A percentile compares a stretch with the other conserved stretches of the same genome.
These are phyloP conservation scores for Fagopyrum esculentum DNA, from an alignment of 148 eudicot species.

Conservation along the genomic window DNA sequence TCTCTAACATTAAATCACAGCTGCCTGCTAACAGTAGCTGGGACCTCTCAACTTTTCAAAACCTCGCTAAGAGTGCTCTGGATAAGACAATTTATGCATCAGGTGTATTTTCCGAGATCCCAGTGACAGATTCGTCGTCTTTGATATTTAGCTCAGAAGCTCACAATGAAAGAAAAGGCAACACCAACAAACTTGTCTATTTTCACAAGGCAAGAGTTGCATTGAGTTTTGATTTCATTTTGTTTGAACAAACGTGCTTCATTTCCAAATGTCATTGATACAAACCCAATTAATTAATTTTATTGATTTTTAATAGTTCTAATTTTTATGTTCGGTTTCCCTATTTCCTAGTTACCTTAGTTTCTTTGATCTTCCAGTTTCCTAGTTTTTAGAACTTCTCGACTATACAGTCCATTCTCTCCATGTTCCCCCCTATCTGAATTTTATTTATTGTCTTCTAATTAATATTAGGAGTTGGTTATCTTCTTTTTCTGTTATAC, in stretches of 20 bases:
- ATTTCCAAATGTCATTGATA: not conserved
- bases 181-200: constrained; percentile 49
- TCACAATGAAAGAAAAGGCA: constrained; percentile 52
- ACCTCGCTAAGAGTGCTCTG: constrained; percentile 39
- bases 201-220: constrained; percentile 51
- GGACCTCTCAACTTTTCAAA: constrained; percentile 41
- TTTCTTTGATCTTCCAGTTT: no score
- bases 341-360: no score
- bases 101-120: constrained; percentile 45
- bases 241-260: not conserved
- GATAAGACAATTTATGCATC: constrained; percentile 67
- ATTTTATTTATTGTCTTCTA: no score
- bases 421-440: no score
- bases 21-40: constrained; percentile 31
- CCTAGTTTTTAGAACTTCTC: no score
- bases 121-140: constrained; percentile 44
- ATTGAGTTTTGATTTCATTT: not conserved
- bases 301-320: no score
- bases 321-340: no score
- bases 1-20: constrained; percentile 58
- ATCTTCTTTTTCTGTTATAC: no score
- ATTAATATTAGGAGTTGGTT: no score
- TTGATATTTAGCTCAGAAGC: constrained; percentile 51
- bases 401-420: no score
- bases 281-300: no score